These are phyloP conservation scores for Euphorbia corollata DNA, from an alignment of 441 rosid species.

Conservation along the genomic window DNA sequence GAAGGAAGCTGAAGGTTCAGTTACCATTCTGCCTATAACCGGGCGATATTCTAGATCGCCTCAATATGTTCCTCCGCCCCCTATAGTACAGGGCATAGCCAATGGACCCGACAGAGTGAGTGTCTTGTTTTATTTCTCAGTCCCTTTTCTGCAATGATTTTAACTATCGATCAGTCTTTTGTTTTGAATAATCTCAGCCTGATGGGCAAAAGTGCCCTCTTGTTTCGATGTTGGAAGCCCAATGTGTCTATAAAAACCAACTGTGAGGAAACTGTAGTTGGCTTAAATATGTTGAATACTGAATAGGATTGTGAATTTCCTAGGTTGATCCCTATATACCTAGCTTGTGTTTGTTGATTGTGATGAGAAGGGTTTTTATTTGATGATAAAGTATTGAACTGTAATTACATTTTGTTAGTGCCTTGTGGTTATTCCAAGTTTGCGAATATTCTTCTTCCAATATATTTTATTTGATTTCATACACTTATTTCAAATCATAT, in stretches of 20 bases:
- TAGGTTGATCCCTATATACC: slow-evolving; percentile 33
- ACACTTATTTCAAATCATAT: not conserved
- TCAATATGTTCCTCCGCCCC: too few relatives aligned
- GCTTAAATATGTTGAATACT: slow-evolving; percentile 74
- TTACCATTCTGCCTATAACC: too few relatives aligned
- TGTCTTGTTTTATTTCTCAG: too few relatives aligned
- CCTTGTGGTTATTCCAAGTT: not conserved
- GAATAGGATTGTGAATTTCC: slow-evolving; percentile 67
- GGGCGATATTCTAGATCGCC: too few relatives aligned
- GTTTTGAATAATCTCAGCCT: too few relatives aligned
- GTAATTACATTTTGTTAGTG: slow-evolving; percentile 7
- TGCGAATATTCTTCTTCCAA: not conserved
- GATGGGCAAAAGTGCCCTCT: too few relatives aligned
- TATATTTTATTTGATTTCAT: not conserved
- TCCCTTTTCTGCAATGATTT: too few relatives aligned
- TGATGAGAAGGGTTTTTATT: slow-evolving; percentile 15
- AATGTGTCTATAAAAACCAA: slow-evolving; percentile 51
- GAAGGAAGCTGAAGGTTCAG: too few relatives aligned
- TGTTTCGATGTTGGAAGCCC: too few relatives aligned
- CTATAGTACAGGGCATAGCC: too few relatives aligned
- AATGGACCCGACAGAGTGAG: too few relatives aligned
- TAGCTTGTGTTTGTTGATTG: slow-evolving; percentile 15
- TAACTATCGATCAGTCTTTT: too few relatives aligned
- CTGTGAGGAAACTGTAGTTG: slow-evolving; percentile 88
- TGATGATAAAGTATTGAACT: slow-evolving; percentile 1